A percentile compares a stretch with the other conserved stretches of the same genome.
Evolutionary conservation across 1,284 basidiomycete species (phyloP).

Genomic region (Grifola frondosa): DNA sequence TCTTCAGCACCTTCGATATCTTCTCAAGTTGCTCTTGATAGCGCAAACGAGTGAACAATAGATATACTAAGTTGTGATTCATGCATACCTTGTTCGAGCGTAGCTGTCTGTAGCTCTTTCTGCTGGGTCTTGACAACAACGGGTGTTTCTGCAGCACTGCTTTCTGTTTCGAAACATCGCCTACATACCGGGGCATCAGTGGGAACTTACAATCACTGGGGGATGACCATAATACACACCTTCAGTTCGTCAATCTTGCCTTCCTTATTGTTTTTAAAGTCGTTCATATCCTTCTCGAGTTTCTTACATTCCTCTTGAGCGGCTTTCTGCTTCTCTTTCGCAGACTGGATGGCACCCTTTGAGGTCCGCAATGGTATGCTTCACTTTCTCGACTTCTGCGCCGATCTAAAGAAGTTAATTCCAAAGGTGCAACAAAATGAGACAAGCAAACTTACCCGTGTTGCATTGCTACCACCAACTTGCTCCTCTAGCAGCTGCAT

Average conservation of each 20-base stretch:
- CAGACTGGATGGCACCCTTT: slow-evolving; percentile 60
- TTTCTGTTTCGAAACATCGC: slow-evolving; percentile 83
- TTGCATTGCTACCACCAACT: slow-evolving; percentile 85
- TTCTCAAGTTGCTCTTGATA: slow-evolving; percentile 76
- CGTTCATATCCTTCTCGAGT: slow-evolving; percentile 95
- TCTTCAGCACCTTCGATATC: slow-evolving; percentile 70
- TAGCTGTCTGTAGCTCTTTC: slow-evolving; percentile 86
- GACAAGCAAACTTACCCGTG: slow-evolving; percentile 59
- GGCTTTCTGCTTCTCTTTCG: slow-evolving; percentile 75
- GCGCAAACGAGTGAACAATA: not conserved
- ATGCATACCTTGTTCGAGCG: slow-evolving; percentile 82
- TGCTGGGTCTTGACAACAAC: slow-evolving; percentile 84
- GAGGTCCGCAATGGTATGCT: slow-evolving; percentile 68
- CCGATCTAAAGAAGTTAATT: slow-evolving; percentile 58
- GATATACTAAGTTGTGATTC: not conserved
- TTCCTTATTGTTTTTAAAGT: slow-evolving; percentile 98
- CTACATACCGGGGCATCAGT: slow-evolving; percentile 37
- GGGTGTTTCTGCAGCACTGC: slow-evolving; percentile 77
- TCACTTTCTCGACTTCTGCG: slow-evolving; percentile 75
- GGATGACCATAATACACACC: slow-evolving; percentile 41
- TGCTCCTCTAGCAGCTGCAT: slow-evolving; percentile 83
- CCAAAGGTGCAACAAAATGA: not conserved
- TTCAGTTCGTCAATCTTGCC: slow-evolving; percentile 95
- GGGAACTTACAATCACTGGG: not conserved
- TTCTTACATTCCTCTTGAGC: slow-evolving; percentile 81